Evolutionary conservation across 208 protist genomes (phyloP).

Genomic region (Acanthamoeba castellanii): DNA sequence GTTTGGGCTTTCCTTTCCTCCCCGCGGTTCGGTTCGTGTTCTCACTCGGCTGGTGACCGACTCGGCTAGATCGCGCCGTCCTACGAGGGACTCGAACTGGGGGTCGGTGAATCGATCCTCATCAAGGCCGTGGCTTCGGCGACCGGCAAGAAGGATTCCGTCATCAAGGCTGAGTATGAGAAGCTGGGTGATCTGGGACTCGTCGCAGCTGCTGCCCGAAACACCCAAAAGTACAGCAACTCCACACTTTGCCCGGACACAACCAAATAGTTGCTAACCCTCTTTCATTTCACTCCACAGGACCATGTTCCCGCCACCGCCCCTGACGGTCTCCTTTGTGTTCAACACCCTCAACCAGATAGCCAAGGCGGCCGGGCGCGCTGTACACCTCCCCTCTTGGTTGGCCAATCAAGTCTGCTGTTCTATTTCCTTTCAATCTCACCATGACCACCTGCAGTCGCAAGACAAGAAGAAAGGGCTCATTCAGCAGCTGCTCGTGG

Average conservation of each 20-base stretch:
- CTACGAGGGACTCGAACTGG: conserved; percentile 97
- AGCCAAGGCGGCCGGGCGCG: conserved; percentile 93
- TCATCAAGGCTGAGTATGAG: conserved; percentile 89
- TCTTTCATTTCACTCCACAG: not conserved
- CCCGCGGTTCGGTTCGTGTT: not conserved
- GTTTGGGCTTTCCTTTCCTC: not conserved
- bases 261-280: not conserved
- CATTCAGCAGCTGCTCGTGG: conserved; percentile 95
- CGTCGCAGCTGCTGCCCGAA: conserved; percentile 91
- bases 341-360: conserved; percentile 94
- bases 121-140: conserved; percentile 96
- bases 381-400: conserved; percentile 77
- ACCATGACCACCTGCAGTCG: conserved; percentile 61
- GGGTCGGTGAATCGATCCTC: conserved; percentile 97
- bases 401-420: not conserved
- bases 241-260: not conserved
- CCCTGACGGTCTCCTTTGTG: conserved; percentile 94
- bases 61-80: conserved; percentile 92
- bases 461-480: conserved; percentile 92
- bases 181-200: conserved; percentile 96
- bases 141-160: conserved; percentile 92
- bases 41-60: not conserved
- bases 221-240: not conserved
- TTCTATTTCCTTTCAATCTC: not conserved
- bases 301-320: conserved; percentile 94